Conservation (phyloP, 176 grass and related monocot species). For the Paspalum notatum region DNA sequence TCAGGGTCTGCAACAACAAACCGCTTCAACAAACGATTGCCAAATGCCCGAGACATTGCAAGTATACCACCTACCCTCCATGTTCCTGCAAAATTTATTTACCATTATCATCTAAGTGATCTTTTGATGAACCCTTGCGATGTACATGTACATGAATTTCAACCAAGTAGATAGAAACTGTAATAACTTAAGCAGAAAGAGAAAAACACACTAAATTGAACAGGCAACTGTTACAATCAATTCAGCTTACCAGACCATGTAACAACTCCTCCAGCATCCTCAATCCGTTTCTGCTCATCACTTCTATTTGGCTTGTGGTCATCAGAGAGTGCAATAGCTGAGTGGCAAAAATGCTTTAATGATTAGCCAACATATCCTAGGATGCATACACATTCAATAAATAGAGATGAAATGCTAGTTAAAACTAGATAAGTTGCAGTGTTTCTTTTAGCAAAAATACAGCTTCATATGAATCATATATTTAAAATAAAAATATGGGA, state of each 20-base stretch:
- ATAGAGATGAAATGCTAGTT: neutral
- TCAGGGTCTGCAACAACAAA: conserved; percentile 90
- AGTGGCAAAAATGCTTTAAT: conserved; percentile 23
- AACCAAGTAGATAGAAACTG: conserved; percentile 22
- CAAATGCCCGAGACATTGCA: conserved; percentile 93
- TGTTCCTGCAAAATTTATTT: conserved; percentile 58
- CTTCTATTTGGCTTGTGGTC: conserved; percentile 94
- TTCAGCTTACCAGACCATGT: conserved; percentile 61
- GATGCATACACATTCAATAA: conserved; percentile 13
- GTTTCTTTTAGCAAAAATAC: conserved; percentile 5
- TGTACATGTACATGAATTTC: conserved; percentile 14
- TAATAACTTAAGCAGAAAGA: neutral
- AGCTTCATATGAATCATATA: neutral
- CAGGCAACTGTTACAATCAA: neutral
- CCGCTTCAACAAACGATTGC: conserved; percentile 82
- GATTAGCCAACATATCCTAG: conserved; percentile 11
- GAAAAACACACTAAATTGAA: neutral
- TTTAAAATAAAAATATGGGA: neutral
- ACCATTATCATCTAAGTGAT: conserved; percentile 34
- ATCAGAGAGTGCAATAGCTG: conserved; percentile 82
- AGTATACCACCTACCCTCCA: conserved; percentile 94
- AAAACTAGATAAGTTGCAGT: neutral
- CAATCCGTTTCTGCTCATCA: conserved; percentile 85
- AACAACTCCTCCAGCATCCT: conserved; percentile 79
- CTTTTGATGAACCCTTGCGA: neutral